Percentiles rank a stretch among this genome's conserved stretches.
Conservation (phyloP, 2,329 filamentous ascomycete genomes). For the Trichoderma oligosporum region DNA sequence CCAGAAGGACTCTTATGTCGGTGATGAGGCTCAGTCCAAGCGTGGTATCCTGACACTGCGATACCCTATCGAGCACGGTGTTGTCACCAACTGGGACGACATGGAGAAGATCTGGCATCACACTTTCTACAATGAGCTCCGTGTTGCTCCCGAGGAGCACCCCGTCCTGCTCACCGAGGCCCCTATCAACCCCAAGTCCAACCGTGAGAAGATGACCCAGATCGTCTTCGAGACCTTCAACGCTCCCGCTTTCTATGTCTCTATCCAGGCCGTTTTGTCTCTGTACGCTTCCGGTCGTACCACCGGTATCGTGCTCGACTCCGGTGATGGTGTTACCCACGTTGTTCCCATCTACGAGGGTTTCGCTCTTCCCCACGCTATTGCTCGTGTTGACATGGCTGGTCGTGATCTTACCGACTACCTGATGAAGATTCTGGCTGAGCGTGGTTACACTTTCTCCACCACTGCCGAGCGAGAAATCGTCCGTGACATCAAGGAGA, state of each 20-base stretch:
- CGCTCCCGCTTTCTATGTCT: slow-evolving; percentile 99
- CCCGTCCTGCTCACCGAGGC: slow-evolving; percentile 98
- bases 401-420: slow-evolving; percentile 99
- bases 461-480: slow-evolving; percentile 99
- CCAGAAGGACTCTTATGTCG: slow-evolving; percentile 99
- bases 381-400: slow-evolving; percentile 99
- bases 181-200: slow-evolving; percentile 99
- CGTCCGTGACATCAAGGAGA: slow-evolving; percentile 99
- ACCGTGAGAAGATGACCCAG: slow-evolving; percentile 99
- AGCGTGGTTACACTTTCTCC: slow-evolving; percentile 99
- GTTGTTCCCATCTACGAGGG: slow-evolving; percentile 99
- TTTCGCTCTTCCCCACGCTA: slow-evolving; percentile 99
- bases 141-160: slow-evolving; percentile 99
- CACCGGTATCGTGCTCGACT: slow-evolving; percentile 99
- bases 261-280: slow-evolving; percentile 98
- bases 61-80: slow-evolving; percentile 99
- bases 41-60: slow-evolving; percentile 99
- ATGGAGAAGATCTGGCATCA: slow-evolving; percentile 99
- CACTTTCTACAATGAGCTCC: slow-evolving; percentile 99
- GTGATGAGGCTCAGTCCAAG: slow-evolving; percentile 99
- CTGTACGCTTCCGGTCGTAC: slow-evolving; percentile 99
- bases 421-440: slow-evolving; percentile 99
- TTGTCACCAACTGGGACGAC: slow-evolving; percentile 99
- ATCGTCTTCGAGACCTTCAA: slow-evolving; percentile 99
- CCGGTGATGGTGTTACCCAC: slow-evolving; percentile 99